Base-by-base conservation (phyloP, 176 grass and related monocot genomes). In the Carex scoparia region DNA sequence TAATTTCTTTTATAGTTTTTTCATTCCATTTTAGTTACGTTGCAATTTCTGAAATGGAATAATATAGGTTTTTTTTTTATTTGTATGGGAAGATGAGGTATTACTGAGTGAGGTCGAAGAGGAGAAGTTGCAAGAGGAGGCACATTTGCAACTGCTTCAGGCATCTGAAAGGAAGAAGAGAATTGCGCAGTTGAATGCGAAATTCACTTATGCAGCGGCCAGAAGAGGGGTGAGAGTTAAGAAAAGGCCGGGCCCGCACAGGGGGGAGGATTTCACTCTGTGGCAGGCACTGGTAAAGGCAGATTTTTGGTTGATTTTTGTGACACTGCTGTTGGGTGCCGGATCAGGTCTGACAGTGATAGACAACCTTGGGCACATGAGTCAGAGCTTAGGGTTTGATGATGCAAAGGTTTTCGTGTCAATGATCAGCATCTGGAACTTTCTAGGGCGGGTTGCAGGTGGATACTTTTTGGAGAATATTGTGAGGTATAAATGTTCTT, bases 221-320 rank as follows among this genome's bases (percentile, higher is more conserved):
- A 88, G 88, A 81, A 88, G 94, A 74, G 81, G 89, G 46, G 87
- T 91, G 81, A 92, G 94, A 87, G 91, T 97, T 54, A 89, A 84
- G 87, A 94, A 84, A 28, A 46, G 8, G 18, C 9, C 85, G 48
- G 86, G 79, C n/a, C 92, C 94, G 28, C 90, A 4, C 78, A 85
- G 92, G 48, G 94, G 92, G 54, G 94, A 97, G 75, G 91, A 97
- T 87, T 97, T 97, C 81, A 97, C 92, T 38, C 69, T 97, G 81
- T 85, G 84, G 81, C 92, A 97, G 82, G 90, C 94, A 88, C 33
- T 93, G 61, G 90, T 94, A 51, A 97, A 94, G 87, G 91, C 87
- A 81, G 94, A 97, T 87, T 97, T 94, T 87, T 97, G 94, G 94
- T 86, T 97, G 71, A 97, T 97, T 70, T 97, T 93, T 89, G 55